phyloP scores from a whole-genome alignment of 192 early-diverging fungal genomes.

The Entomortierella lignicola region DNA sequence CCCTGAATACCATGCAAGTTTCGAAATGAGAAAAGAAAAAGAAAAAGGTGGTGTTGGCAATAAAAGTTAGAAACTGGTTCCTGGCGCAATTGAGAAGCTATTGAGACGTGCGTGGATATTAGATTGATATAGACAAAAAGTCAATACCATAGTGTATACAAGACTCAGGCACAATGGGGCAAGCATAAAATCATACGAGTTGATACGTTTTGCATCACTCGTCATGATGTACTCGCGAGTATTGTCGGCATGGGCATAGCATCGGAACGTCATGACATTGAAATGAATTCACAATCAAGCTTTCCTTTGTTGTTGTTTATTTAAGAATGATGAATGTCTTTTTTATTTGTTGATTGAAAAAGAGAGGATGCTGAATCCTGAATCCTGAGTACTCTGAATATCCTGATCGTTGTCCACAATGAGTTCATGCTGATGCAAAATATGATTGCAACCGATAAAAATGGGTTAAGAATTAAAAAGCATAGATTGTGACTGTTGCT shows the following conservation, averaged over 20 bases:
- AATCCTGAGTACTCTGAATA: no score
- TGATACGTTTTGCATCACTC: slow-evolving; percentile 50
- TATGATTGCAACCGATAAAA: no score
- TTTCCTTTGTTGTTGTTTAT: no score
- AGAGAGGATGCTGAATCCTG: no score
- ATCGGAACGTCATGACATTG: slow-evolving; percentile 53
- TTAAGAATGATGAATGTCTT: no score
- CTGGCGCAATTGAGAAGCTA: neutral
- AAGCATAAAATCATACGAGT: slow-evolving; percentile 43
- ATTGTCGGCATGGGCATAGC: slow-evolving; percentile 59
- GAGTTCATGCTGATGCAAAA: no score
- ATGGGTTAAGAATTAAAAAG: no score
- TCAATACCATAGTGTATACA: slow-evolving; percentile 30
- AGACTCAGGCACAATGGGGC: slow-evolving; percentile 14
- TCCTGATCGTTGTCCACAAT: no score
- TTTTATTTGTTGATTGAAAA: neutral
- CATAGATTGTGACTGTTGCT: no score
- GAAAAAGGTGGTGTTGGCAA: neutral
- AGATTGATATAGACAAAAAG: neutral
- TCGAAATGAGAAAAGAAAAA: no score
- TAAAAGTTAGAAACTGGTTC: neutral
- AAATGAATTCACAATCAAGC: neutral
- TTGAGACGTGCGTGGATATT: no score
- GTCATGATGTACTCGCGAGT: slow-evolving; percentile 60
- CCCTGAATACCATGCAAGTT: slow-evolving; percentile 12